Percentiles rank a stretch among this genome's conserved stretches.
These are phyloP conservation scores for Ogataea populi-albae DNA, from an alignment of 805 yeast genomes.

Conservation along the genomic window DNA sequence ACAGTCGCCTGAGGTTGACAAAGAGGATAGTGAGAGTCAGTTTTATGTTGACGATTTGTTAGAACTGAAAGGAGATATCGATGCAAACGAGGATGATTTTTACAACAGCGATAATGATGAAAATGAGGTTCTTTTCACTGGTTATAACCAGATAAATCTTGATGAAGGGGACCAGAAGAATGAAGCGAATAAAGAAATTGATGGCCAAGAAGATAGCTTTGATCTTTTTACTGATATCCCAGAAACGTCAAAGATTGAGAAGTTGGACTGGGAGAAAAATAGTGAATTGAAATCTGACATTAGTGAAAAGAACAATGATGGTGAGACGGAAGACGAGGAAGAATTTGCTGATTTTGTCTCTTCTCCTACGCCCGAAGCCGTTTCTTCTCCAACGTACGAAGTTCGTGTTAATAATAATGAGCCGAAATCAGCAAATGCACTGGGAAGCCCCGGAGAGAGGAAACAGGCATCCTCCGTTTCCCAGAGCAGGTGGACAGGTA, in stretches of 20 bases:
- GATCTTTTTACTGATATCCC: no score
- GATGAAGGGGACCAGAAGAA: no score
- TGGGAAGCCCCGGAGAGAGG: no score
- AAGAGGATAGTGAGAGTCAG: neutral
- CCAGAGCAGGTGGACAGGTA: no score
- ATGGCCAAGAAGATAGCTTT: no score
- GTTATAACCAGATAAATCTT: constrained; percentile 19
- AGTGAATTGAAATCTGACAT: constrained; percentile 10
- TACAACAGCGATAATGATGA: constrained; percentile 14
- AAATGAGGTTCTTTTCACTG: constrained; percentile 11
- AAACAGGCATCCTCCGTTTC: no score
- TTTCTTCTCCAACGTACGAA: no score
- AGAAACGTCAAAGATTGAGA: no score
- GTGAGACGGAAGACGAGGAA: constrained; percentile 2
- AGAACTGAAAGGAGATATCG: constrained; percentile 2
- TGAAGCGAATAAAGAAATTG: no score
- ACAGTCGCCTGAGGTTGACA: neutral
- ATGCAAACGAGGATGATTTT: constrained; percentile 10
- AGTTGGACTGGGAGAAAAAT: no score
- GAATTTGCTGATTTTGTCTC: constrained; percentile 3
- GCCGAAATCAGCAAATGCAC: no score
- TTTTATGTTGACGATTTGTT: neutral
- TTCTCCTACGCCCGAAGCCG: neutral
- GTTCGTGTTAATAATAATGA: no score
- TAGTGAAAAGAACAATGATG: constrained; percentile 5